Conservation (phyloP, 192 early-diverging fungal genomes). For the Coemansia sp. region DNA sequence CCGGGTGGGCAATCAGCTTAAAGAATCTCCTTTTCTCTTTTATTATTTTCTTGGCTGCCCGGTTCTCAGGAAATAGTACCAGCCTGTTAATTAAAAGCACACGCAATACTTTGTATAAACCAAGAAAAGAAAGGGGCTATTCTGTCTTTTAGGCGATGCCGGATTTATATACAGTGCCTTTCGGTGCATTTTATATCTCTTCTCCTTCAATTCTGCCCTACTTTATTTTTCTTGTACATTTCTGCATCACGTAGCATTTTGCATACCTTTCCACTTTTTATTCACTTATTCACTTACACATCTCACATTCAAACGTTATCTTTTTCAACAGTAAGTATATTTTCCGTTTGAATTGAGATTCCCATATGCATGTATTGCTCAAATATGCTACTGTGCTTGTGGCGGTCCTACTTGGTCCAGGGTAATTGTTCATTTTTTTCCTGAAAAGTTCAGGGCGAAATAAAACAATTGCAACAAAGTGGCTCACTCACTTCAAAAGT, state of each 20-base stretch:
- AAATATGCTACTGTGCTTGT: not conserved
- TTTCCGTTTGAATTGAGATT: too few relatives aligned
- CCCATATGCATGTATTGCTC: too few relatives aligned
- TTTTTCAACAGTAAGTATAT: too few relatives aligned
- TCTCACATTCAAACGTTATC: too few relatives aligned
- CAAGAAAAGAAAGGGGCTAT: not conserved
- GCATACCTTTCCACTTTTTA: too few relatives aligned
- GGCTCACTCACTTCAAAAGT: not conserved
- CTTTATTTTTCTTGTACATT: too few relatives aligned
- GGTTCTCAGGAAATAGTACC: not conserved
- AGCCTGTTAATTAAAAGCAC: not conserved
- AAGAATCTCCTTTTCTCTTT: not conserved
- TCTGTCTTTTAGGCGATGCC: too few relatives aligned
- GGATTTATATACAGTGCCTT: too few relatives aligned
- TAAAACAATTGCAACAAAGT: not conserved
- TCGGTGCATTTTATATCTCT: too few relatives aligned
- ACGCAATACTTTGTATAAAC: conserved; percentile 1
- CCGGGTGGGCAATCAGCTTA: not conserved
- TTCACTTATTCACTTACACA: too few relatives aligned
- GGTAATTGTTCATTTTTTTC: not conserved
- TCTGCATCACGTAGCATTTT: too few relatives aligned
- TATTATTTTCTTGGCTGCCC: not conserved
- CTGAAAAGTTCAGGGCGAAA: not conserved
- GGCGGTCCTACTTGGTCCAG: not conserved
- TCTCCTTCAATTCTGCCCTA: too few relatives aligned